These are phyloP conservation scores for Trametopsis cervina DNA, from an alignment of 768 basidiomycete genomes.

Conservation along the genomic window DNA sequence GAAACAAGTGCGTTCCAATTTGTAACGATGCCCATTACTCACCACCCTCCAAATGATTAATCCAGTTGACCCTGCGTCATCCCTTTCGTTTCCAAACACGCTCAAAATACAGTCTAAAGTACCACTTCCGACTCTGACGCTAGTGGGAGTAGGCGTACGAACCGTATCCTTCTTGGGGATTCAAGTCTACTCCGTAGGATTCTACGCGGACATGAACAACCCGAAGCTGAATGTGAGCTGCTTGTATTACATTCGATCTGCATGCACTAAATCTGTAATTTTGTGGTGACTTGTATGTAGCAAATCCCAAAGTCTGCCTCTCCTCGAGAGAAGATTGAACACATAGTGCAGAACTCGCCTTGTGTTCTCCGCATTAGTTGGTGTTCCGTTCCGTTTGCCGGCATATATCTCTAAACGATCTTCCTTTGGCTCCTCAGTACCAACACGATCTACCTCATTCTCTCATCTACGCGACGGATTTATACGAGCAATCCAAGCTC, in stretches of 20 bases:
- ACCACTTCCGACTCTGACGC: conserved; percentile 52
- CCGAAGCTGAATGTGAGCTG: conserved; percentile 50
- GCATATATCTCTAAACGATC: conserved; percentile 64
- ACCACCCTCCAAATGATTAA: neutral
- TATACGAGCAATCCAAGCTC: conserved; percentile 61
- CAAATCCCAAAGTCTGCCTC: conserved; percentile 51
- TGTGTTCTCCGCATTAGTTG: conserved; percentile 72
- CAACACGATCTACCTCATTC: conserved; percentile 70
- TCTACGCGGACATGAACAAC: conserved; percentile 79
- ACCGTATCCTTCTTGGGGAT: conserved; percentile 85
- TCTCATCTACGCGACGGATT: conserved; percentile 81
- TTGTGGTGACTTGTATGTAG: neutral
- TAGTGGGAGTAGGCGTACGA: conserved; percentile 81
- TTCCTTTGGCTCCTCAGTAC: conserved; percentile 69
- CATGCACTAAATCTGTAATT: neutral
- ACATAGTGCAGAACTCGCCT: conserved; percentile 59
- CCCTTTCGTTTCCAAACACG: conserved; percentile 63
- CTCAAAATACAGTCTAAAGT: conserved; percentile 59
- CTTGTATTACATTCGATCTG: too few relatives aligned
- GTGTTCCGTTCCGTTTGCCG: conserved; percentile 13
- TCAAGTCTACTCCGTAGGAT: conserved; percentile 84
- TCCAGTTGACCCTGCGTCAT: conserved; percentile 73
- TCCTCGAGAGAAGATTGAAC: conserved; percentile 62
- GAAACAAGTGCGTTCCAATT: conserved; percentile 17
- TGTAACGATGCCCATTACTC: neutral